These are phyloP conservation scores for Herpotrichia juniperi DNA, from an alignment of 2,329 filamentous ascomycete genomes.

Conservation along the genomic window DNA sequence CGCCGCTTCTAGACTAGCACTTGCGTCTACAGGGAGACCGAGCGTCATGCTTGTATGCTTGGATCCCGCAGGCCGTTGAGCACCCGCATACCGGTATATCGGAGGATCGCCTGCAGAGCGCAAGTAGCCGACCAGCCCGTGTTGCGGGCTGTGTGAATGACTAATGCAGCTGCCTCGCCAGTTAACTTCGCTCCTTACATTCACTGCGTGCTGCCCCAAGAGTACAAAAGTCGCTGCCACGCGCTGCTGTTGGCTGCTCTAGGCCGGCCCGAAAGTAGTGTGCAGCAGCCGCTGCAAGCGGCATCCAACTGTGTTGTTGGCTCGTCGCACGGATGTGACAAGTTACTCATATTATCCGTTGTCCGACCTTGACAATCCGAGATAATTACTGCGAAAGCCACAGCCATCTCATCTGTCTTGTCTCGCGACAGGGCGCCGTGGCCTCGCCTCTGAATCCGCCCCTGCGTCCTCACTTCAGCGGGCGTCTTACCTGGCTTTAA, in stretches of 20 bases:
- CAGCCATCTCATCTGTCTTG: no score
- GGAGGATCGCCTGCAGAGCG: slow-evolving; percentile 43
- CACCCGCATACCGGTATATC: slow-evolving; percentile 41
- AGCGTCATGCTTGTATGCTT: slow-evolving; percentile 43
- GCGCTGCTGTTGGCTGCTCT: slow-evolving; percentile 22
- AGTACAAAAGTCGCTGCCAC: slow-evolving; percentile 7
- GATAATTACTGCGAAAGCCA: no score
- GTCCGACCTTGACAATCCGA: no score
- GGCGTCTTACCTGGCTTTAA: no score
- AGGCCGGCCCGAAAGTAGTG: slow-evolving; percentile 33
- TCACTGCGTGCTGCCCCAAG: background rate
- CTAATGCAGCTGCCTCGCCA: background rate
- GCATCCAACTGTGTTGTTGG: no score
- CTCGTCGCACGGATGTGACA: no score
- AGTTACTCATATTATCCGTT: no score
- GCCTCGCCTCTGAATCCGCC: no score
- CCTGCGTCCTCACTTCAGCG: no score
- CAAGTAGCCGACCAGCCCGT: slow-evolving; percentile 16
- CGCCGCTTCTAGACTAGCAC: slow-evolving; percentile 37
- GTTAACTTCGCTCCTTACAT: background rate
- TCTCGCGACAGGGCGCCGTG: no score
- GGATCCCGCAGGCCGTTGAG: slow-evolving; percentile 48
- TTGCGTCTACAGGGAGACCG: slow-evolving; percentile 35
- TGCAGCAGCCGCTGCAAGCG: slow-evolving; percentile 48
- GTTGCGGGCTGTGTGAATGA: background rate